A percentile compares a stretch with the other conserved stretches of the same genome.
Conservation (phyloP, 2,329 filamentous ascomycete species). For the Nannizzia gypsea region DNA sequence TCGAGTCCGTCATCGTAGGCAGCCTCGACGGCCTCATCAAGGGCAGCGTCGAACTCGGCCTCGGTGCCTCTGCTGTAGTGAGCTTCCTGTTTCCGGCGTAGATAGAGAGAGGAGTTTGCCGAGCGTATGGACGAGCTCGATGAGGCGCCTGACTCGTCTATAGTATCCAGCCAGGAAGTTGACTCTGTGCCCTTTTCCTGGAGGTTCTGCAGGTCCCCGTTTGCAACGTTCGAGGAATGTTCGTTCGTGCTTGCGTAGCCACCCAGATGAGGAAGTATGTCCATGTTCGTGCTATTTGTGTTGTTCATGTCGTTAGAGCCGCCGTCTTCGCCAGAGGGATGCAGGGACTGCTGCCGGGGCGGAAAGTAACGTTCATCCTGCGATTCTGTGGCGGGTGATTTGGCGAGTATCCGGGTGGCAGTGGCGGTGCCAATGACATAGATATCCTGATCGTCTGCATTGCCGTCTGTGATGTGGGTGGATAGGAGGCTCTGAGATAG, state of each 20-base stretch:
- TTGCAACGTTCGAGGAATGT: conserved; percentile 30
- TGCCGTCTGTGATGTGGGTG: conserved; percentile 8
- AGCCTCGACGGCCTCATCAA: conserved; percentile 91
- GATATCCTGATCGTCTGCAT: conserved; percentile 27
- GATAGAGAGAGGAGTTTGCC: conserved; percentile 56
- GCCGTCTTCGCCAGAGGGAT: conserved; percentile 18
- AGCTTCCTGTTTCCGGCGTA: conserved; percentile 52
- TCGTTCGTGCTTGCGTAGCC: background rate
- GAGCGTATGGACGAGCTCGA: conserved; percentile 71
- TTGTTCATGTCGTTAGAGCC: no score
- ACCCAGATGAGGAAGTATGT: background rate
- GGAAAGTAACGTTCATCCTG: conserved; percentile 23
- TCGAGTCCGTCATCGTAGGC: conserved; percentile 90
- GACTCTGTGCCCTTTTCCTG: conserved; percentile 63
- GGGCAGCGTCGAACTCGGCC: conserved; percentile 82
- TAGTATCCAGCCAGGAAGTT: conserved; percentile 87
- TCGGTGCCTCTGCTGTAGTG: conserved; percentile 57
- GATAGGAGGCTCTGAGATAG: conserved; percentile 18
- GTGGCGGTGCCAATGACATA: conserved; percentile 43
- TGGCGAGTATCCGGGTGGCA: conserved; percentile 41
- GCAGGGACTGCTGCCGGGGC: conserved; percentile 29
- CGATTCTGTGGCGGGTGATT: conserved; percentile 14
- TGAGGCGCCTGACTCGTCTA: conserved; percentile 78
- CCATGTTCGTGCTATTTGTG: no score
- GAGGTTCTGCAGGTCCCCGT: background rate